phyloP scores from a whole-genome alignment of 2,329 filamentous ascomycete genomes.

The Xylaria sp. region DNA sequence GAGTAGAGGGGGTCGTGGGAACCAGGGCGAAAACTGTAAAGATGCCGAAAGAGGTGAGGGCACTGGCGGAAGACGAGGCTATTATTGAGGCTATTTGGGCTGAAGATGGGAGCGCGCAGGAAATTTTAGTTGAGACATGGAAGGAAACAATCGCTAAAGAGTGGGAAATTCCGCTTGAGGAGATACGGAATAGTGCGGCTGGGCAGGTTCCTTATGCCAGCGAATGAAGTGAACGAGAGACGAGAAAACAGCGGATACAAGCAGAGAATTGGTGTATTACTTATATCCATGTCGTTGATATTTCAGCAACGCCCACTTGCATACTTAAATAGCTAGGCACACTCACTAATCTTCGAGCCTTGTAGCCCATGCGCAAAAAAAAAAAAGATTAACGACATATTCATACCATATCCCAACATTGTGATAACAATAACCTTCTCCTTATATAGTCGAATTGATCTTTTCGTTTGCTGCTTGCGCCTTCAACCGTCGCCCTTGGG shows the following conservation, averaged over 20 bases:
- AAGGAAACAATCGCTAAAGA: constrained; percentile 26
- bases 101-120: constrained; percentile 10
- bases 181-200: background rate
- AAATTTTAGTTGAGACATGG: constrained; percentile 27
- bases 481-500: no score
- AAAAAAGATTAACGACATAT: no score
- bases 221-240: background rate
- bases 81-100: constrained; percentile 20
- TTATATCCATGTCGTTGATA: background rate
- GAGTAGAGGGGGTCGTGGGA: constrained; percentile 24
- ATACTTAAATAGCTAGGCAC: no score
- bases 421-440: no score
- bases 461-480: no score
- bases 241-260: background rate
- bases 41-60: constrained; percentile 2
- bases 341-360: no score
- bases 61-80: background rate
- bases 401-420: no score
- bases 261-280: background rate
- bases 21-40: constrained; percentile 12
- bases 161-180: constrained; percentile 20
- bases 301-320: no score
- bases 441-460: no score
- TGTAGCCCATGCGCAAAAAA: no score
- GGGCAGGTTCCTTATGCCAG: background rate